phyloP scores from a whole-genome alignment of 805 yeast genomes.

The Tetrapisispora fleetii region DNA sequence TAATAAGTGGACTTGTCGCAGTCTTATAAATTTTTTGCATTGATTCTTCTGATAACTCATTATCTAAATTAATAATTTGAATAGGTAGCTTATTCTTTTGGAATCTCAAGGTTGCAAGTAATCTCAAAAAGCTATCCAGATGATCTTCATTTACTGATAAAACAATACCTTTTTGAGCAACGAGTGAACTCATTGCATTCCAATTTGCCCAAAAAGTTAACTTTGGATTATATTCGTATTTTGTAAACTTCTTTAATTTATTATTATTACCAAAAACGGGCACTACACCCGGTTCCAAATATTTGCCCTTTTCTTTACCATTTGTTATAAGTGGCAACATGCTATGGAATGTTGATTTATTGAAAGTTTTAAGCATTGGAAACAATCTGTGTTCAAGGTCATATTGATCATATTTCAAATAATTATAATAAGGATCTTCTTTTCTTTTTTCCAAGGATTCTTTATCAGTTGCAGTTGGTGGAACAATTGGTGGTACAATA shows the following conservation, averaged over 20 bases:
- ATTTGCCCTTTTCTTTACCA: constrained; percentile 4
- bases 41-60: constrained; percentile 26
- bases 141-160: constrained; percentile 21
- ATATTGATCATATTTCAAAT: constrained; percentile 9
- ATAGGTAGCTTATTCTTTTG: constrained; percentile 32
- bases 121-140: constrained; percentile 20
- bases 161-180: constrained; percentile 15
- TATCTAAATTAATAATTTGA: constrained; percentile 32
- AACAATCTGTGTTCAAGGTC: constrained; percentile 19
- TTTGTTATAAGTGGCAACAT: constrained; percentile 10
- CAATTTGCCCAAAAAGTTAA: constrained; percentile 14
- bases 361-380: constrained; percentile 11
- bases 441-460: not conserved
- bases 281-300: constrained; percentile 7
- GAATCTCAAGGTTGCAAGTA: constrained; percentile 35
- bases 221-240: constrained; percentile 6
- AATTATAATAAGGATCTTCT: not conserved
- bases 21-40: constrained; percentile 28
- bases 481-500: not conserved
- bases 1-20: constrained; percentile 16
- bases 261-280: constrained; percentile 2
- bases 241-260: not conserved
- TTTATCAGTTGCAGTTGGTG: not conserved
- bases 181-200: constrained; percentile 9
- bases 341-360: constrained; percentile 7